Base-by-base conservation (phyloP, 164 flowering plant species). In the Saururus chinensis region DNA sequence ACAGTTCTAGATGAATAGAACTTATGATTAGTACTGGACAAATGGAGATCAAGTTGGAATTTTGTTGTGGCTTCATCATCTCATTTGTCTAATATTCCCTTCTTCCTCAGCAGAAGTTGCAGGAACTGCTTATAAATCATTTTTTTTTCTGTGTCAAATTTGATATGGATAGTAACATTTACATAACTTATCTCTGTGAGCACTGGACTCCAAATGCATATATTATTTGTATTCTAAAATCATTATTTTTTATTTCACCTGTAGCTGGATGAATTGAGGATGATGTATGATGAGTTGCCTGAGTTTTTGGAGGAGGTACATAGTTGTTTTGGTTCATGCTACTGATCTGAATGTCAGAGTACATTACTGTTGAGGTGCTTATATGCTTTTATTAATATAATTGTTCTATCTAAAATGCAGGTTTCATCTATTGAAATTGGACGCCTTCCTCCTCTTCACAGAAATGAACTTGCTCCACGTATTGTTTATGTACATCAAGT, bases 191-290 rank as follows among this genome's bases (percentile, higher is more conserved):
- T 30, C 37, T 30, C 17, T 12, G 4, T 0, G 49, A 17, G 17
- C 17, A 45, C 2, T 45, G 49, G 49, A 12, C 14, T 45, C 17
- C 4, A 12, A 17, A 45, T 4, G 14, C 4, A 45, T 17, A 10
- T 12, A 45, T 45, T 12, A 9, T 45, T 13, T 8, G 12, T 45
- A 45, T 45, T 7, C 17, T 12, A 17, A 45, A 2, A 7, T 45
- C 4, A 45, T 17, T 8, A 12, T 45, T 45, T 45, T 9, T 17
- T 35, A 17, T 60, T 42, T 54, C 23, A 19, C 13, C 19, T 49
- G 19, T 64, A 92, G 98, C 77, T 92, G 83, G 98, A 92, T 74
- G 98, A 92, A 71, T 76, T 92, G 69, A 80, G 95, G 79, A 85
- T 79, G 67, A 81, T 92, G 63, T 92, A 89, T 51, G 96, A 92